These are phyloP conservation scores for Anethum foeniculum DNA, from an alignment of 140 eudicot species.

Conservation along the genomic window DNA sequence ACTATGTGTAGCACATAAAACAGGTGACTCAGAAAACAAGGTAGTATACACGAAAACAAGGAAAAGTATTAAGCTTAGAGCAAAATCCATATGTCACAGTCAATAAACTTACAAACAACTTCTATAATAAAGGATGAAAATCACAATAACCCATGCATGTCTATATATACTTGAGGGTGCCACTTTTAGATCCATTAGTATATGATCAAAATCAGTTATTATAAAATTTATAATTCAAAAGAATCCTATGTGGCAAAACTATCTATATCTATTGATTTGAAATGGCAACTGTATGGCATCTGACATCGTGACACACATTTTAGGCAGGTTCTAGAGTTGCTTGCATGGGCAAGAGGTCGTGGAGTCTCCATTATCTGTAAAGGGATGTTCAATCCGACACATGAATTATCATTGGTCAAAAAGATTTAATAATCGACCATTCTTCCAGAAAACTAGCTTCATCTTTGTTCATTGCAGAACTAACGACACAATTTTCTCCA, in stretches of 20 bases:
- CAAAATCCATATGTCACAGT: slow-evolving; percentile 42
- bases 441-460: not conserved
- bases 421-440: not conserved
- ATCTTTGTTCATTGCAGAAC: not conserved
- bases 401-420: slow-evolving; percentile 18
- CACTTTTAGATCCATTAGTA: slow-evolving; percentile 21
- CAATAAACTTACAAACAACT: slow-evolving; percentile 28
- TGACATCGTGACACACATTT: slow-evolving; percentile 19
- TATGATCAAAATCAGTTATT: slow-evolving; percentile 8
- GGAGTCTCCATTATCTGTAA: slow-evolving; percentile 32
- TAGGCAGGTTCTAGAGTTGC: slow-evolving; percentile 26
- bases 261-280: slow-evolving; percentile 21
- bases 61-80: slow-evolving; percentile 20
- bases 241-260: slow-evolving; percentile 31
- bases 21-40: slow-evolving; percentile 22
- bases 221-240: not conserved
- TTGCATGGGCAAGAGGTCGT: slow-evolving; percentile 27
- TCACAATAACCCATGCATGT: slow-evolving; percentile 39
- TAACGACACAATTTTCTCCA: not conserved
- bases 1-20: slow-evolving; percentile 41
- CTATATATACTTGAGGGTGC: slow-evolving; percentile 49
- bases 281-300: slow-evolving; percentile 26
- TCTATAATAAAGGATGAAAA: slow-evolving; percentile 36
- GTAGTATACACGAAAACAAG: slow-evolving; percentile 25
- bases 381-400: slow-evolving; percentile 44